phyloP scores from a whole-genome alignment of 176 grass and related monocot genomes.

The Oropetium thomaeum region DNA sequence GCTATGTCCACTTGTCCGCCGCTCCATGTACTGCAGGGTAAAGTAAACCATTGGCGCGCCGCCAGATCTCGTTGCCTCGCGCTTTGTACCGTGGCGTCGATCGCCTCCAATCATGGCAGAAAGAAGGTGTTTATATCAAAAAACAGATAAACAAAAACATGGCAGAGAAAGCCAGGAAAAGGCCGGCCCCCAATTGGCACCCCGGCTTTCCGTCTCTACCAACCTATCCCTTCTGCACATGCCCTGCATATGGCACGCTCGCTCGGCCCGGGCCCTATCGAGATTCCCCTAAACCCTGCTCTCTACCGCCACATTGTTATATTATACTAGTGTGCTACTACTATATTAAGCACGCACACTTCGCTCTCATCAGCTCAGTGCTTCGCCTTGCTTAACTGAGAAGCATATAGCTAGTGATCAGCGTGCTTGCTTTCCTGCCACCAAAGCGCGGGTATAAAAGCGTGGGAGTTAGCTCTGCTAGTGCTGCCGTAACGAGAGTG shows the following conservation, averaged over 20 bases:
- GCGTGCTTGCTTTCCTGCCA: neutral
- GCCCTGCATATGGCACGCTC: slow-evolving; percentile 24
- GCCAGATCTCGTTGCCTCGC: slow-evolving; percentile 18
- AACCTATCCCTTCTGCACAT: slow-evolving; percentile 33
- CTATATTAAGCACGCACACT: slow-evolving; percentile 9
- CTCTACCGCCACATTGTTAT: neutral
- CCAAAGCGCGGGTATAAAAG: slow-evolving; percentile 20
- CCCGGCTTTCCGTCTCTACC: slow-evolving; percentile 32
- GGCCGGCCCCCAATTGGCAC: slow-evolving; percentile 22
- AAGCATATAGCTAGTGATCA: slow-evolving; percentile 23
- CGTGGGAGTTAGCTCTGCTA: neutral
- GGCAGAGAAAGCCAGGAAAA: slow-evolving; percentile 9
- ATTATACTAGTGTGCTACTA: too few relatives aligned
- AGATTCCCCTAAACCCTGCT: slow-evolving; percentile 21
- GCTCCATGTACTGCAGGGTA: slow-evolving; percentile 14
- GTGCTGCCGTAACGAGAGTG: slow-evolving; percentile 17
- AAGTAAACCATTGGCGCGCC: neutral
- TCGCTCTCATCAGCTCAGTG: neutral
- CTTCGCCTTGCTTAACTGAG: slow-evolving; percentile 41
- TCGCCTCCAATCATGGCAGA: slow-evolving; percentile 39
- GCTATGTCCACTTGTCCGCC: neutral
- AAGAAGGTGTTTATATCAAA: neutral
- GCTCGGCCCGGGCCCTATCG: neutral
- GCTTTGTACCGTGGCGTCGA: neutral
- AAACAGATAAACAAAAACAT: neutral